Percentiles rank a stretch among this genome's conserved stretches.
Evolutionary conservation across 805 yeast genomes (phyloP).

Genomic region (Saccharomyces kudriavzevii): DNA sequence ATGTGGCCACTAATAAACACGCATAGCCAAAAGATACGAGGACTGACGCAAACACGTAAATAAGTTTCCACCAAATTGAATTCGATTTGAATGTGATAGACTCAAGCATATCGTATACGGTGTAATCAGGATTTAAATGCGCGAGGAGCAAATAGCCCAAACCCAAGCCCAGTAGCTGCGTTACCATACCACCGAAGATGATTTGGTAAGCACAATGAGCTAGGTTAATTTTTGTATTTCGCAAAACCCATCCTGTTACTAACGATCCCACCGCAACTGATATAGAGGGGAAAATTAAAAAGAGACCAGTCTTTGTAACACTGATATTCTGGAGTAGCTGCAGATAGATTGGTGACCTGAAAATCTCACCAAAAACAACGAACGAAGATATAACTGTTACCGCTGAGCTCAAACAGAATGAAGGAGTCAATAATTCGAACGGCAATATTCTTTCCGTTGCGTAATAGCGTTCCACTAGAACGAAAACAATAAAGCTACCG

Average conservation of each 20-base stretch:
- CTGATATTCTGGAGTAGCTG: slow-evolving; percentile 44
- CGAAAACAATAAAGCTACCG: slow-evolving; percentile 29
- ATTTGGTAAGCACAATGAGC: slow-evolving; percentile 25
- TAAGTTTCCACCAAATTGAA: slow-evolving; percentile 25
- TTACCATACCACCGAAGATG: slow-evolving; percentile 14
- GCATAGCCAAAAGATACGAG: slow-evolving; percentile 43
- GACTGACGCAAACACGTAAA: slow-evolving; percentile 27
- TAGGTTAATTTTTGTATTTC: slow-evolving; percentile 29
- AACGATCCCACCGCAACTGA: slow-evolving; percentile 48
- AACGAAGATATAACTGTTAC: slow-evolving; percentile 39
- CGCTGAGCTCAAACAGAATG: slow-evolving; percentile 47
- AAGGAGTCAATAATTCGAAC: slow-evolving; percentile 40
- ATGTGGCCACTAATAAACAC: slow-evolving; percentile 49
- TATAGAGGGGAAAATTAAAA: slow-evolving; percentile 49
- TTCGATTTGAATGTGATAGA: slow-evolving; percentile 9
- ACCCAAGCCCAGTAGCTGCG: slow-evolving; percentile 20
- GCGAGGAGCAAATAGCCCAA: slow-evolving; percentile 13
- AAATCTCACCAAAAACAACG: slow-evolving; percentile 41
- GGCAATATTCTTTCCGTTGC: slow-evolving; percentile 55
- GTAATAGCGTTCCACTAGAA: slow-evolving; percentile 29
- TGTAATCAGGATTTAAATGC: slow-evolving; percentile 15
- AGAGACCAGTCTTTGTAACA: slow-evolving; percentile 47
- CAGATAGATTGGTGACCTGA: slow-evolving; percentile 52
- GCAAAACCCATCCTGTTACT: slow-evolving; percentile 41
- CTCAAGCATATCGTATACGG: slow-evolving; percentile 1